A percentile compares a stretch with the other conserved stretches of the same genome.
Conservation (phyloP, 805 yeast genomes). For the Candida oleophila region DNA sequence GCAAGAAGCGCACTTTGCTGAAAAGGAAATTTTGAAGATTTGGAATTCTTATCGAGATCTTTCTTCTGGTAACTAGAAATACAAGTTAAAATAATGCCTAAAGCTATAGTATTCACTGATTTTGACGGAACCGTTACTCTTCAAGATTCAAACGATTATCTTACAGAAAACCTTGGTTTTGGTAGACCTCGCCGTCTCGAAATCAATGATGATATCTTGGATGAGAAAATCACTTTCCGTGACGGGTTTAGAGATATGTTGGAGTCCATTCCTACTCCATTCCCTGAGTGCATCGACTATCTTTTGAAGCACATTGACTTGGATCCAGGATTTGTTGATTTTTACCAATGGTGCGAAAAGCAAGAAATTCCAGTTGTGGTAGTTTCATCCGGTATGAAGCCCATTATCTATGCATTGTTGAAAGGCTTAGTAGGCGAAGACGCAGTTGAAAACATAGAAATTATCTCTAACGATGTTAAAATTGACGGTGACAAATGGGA, state of each 20-base stretch:
- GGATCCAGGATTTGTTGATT: constrained; percentile 87
- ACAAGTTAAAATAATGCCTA: constrained; percentile 13
- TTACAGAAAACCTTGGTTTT: constrained; percentile 87
- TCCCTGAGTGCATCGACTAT: constrained; percentile 75
- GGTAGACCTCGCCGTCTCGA: constrained; percentile 66
- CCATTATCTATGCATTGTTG: constrained; percentile 79
- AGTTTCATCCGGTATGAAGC: constrained; percentile 92
- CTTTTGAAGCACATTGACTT: constrained; percentile 64
- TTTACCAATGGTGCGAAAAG: constrained; percentile 74
- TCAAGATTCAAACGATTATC: constrained; percentile 90
- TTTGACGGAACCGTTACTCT: constrained; percentile 98
- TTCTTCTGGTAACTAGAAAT: neutral
- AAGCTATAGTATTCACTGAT: constrained; percentile 90
- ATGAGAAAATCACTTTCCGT: constrained; percentile 67
- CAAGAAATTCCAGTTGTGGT: constrained; percentile 80
- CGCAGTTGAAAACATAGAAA: constrained; percentile 68
- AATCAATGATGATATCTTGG: constrained; percentile 70
- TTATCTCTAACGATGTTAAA: constrained; percentile 76
- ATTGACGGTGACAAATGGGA: constrained; percentile 69
- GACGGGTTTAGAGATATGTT: constrained; percentile 86
- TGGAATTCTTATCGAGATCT: no score
- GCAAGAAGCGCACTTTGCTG: no score
- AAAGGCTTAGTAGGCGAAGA: constrained; percentile 74
- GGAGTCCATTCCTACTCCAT: constrained; percentile 71
- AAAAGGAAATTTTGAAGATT: no score